These are phyloP conservation scores for Penicillium fuscoglaucum DNA, from an alignment of 2,329 filamentous ascomycete genomes.

Conservation along the genomic window DNA sequence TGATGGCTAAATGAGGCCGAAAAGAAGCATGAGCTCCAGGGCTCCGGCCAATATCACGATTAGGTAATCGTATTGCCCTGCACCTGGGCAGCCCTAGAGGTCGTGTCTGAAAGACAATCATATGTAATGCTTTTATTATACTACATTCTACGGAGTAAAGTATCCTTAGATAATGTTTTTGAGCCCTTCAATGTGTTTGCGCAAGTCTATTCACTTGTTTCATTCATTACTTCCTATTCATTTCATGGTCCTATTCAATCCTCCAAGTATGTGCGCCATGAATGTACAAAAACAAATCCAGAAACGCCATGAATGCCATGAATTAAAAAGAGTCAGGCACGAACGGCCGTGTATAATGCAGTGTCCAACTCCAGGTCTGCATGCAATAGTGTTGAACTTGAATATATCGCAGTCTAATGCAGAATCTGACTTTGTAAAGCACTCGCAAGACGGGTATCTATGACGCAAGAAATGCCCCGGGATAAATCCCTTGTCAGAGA, in stretches of 20 bases:
- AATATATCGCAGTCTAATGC: constrained; percentile 19
- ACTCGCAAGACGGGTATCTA: constrained; percentile 15
- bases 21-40: constrained; percentile 24
- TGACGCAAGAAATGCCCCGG: constrained; percentile 6
- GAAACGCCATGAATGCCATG: constrained; percentile 10
- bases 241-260: constrained; percentile 3
- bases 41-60: constrained; percentile 12
- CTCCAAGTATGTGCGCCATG: constrained; percentile 7
- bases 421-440: constrained; percentile 13
- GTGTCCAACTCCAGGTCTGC: constrained; percentile 18
- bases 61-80: constrained; percentile 9
- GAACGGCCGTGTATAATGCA: constrained; percentile 17
- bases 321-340: constrained; percentile 6
- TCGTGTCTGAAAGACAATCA: neutral
- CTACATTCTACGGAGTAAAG: neutral
- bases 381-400: constrained; percentile 27
- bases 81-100: too few species aligned
- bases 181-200: neutral
- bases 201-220: neutral
- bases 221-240: constrained; percentile 3
- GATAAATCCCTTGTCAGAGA: neutral
- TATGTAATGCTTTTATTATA: neutral
- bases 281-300: constrained; percentile 11
- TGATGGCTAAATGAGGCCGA: constrained; percentile 16
- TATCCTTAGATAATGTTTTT: too few species aligned